A percentile compares a stretch with the other conserved stretches of the same genome.
Conservation (phyloP, 495 filamentous ascomycete genomes). For the Thermochaetoides thermophila region DNA sequence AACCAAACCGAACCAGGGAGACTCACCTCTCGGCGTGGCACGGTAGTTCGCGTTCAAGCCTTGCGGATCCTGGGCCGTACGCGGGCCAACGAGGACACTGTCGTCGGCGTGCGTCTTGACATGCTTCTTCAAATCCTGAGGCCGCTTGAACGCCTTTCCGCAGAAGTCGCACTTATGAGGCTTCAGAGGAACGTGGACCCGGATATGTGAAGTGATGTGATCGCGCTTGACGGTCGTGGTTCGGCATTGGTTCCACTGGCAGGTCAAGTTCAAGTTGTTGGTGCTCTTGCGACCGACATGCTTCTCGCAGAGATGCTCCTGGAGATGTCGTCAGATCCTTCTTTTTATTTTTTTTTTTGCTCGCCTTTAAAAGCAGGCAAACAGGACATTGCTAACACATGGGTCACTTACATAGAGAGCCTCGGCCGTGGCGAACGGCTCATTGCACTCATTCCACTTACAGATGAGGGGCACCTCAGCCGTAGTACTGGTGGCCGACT, state of each 20-base stretch:
- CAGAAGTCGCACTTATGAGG: slow-evolving; percentile 98
- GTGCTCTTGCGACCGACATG: slow-evolving; percentile 98
- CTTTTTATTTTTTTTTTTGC: slow-evolving; percentile 1
- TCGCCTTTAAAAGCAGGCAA: slow-evolving; percentile 3
- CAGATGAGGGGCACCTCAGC: slow-evolving; percentile 56
- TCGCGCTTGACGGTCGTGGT: slow-evolving; percentile 98
- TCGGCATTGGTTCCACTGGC: slow-evolving; percentile 90
- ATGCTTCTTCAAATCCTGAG: slow-evolving; percentile 98
- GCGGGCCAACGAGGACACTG: slow-evolving; percentile 63
- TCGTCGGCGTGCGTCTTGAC: slow-evolving; percentile 99
- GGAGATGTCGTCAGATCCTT: slow-evolving; percentile 11
- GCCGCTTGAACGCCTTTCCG: slow-evolving; percentile 97
- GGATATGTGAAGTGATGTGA: slow-evolving; percentile 98
- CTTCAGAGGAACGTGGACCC: slow-evolving; percentile 94
- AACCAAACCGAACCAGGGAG: too few relatives aligned
- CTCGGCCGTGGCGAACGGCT: slow-evolving; percentile 67
- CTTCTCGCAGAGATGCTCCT: slow-evolving; percentile 98
- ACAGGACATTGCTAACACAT: neutral
- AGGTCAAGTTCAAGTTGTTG: slow-evolving; percentile 94
- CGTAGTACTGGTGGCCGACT: slow-evolving; percentile 20
- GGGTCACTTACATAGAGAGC: slow-evolving; percentile 66
- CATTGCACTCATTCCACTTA: slow-evolving; percentile 75
- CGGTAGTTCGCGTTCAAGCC: too few relatives aligned
- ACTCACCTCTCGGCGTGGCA: too few relatives aligned
- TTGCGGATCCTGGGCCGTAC: slow-evolving; percentile 54